Base-by-base conservation (phyloP, 352 stramenopile species). In the Phytophthora tentaculata region DNA sequence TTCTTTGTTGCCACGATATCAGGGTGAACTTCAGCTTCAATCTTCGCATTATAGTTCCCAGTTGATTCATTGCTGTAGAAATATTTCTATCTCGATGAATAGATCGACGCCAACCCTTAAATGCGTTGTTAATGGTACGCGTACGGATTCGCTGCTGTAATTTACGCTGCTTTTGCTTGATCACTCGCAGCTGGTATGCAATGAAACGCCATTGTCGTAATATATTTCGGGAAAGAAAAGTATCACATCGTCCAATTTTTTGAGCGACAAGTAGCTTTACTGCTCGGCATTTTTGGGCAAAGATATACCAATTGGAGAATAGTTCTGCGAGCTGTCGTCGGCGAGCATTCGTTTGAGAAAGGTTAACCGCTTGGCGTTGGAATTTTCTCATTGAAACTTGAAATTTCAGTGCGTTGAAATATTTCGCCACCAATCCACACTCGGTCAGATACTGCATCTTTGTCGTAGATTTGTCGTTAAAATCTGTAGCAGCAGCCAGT, bases 341-440 rank as follows among this genome's bases (percentile, higher is more conserved):
- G 12, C 26, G 47, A 47, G 44, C 41, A 58, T 47, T 70, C 22
- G 64, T 70, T 12, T 73, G 69, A 7, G 39, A 70, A 20, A 73
- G 56, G 17, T 54, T 43, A 52, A 64, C 45, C 0, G 54, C 39
- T 10, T 59, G 53, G 7, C 8, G 20, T 35, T 70, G 69, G 10
- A 61, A 59, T 44, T 35, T 70, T 24, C n/a, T 51, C 4, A 67
- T 56, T 13, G 26, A 52, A 45, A 73, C 29, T 7, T 56, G 60
- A 1, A 70, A 44, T 24, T 76, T 76, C 12, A 76, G 50, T 13
- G 58, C 48, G 14, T 76, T 76, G 19, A 76, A 76, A 67, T 52
- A 65, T 9, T 69, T 73, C 1, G 64, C 48, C 26, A 73, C 7
- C 20, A 76, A 59, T 22, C 58, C 54, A 35, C 22, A 66, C 22